Percentiles rank a stretch among this genome's conserved stretches.
Conservation (phyloP, 108 stramenopile genomes). For the Epipyxis sp. region DNA sequence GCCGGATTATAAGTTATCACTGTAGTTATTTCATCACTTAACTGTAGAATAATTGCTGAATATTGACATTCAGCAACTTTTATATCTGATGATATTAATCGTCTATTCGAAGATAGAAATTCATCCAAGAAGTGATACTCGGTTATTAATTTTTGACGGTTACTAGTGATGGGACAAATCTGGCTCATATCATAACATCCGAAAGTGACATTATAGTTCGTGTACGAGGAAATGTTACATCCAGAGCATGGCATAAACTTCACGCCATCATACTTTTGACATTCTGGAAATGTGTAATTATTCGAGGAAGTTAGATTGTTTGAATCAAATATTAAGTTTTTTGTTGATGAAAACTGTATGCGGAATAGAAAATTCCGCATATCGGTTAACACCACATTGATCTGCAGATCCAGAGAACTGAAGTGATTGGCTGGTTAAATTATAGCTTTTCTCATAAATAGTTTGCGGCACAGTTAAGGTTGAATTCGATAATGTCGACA, state of each 20-base stretch:
- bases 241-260: background rate
- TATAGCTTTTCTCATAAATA: background rate
- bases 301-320: no score
- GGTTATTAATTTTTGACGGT: no score
- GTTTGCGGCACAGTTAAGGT: background rate
- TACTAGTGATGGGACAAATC: background rate
- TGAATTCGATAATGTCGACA: background rate
- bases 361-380: background rate
- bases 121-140: background rate
- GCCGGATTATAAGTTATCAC: background rate
- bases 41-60: background rate
- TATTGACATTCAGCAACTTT: background rate
- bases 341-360: background rate
- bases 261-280: background rate
- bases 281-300: conserved; percentile 1
- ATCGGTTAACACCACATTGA: background rate
- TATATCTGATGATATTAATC: no score
- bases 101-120: no score
- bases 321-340: background rate
- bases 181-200: background rate
- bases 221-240: conserved; percentile 1
- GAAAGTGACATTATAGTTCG: conserved; percentile 13
- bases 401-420: background rate
- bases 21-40: background rate
- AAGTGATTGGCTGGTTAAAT: background rate